Conservation (phyloP, 1,284 basidiomycete genomes). For the Phenoliferia sp. region DNA sequence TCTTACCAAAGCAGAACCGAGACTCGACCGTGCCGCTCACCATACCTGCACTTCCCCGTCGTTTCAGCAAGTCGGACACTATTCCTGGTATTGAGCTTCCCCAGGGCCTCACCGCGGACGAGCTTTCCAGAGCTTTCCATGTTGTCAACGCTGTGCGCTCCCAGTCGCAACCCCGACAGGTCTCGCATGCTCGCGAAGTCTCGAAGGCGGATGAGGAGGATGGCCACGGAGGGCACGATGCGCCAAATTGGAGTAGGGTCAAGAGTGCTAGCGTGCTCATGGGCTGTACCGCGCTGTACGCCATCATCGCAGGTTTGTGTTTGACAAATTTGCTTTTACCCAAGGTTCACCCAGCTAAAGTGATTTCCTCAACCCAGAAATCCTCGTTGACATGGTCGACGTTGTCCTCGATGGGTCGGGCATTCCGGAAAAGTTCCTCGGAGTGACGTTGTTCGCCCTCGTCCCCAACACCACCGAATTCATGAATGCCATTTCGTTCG, state of each 20-base stretch:
- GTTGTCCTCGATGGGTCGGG: conserved; percentile 88
- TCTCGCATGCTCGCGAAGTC: conserved; percentile 16
- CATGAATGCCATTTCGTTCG: conserved; percentile 99
- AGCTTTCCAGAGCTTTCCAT: conserved; percentile 68
- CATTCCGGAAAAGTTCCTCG: conserved; percentile 96
- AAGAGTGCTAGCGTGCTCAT: conserved; percentile 82
- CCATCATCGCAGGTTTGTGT: conserved; percentile 81
- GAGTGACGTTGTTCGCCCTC: conserved; percentile 91
- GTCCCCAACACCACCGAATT: conserved; percentile 99
- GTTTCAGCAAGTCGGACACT: neutral
- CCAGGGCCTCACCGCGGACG: conserved; percentile 63
- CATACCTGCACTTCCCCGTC: conserved; percentile 29
- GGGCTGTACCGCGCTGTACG: conserved; percentile 87
- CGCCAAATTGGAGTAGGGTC: conserved; percentile 86
- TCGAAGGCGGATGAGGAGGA: conserved; percentile 35
- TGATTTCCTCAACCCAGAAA: conserved; percentile 53
- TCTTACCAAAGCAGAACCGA: conserved; percentile 33
- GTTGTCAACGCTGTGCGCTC: conserved; percentile 75
- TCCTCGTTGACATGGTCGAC: conserved; percentile 93
- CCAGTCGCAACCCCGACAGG: conserved; percentile 8
- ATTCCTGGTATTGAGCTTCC: conserved; percentile 58
- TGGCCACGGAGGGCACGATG: conserved; percentile 83
- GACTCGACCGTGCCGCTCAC: conserved; percentile 51
- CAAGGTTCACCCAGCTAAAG: conserved; percentile 4
- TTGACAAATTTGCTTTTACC: neutral